These are phyloP conservation scores for Aspergillus flavus DNA, from an alignment of 2,329 filamentous ascomycete genomes.

Conservation along the genomic window DNA sequence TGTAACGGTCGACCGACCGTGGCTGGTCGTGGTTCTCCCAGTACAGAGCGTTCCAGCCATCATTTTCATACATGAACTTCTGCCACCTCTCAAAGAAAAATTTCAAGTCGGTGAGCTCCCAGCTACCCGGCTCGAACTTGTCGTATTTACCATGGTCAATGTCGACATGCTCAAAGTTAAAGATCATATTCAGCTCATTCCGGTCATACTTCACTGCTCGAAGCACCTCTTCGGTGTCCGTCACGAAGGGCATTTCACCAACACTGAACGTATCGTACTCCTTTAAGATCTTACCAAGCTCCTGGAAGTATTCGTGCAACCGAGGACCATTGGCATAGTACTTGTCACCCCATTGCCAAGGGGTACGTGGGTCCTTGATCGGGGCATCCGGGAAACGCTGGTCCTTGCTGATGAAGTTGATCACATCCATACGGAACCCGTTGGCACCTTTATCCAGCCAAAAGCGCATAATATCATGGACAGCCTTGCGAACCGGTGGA, in stretches of 20 bases:
- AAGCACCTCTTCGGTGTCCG: slow-evolving; percentile 53
- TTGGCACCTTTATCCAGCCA: slow-evolving; percentile 76
- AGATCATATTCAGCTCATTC: slow-evolving; percentile 70
- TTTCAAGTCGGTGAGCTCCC: slow-evolving; percentile 57
- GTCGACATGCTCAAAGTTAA: slow-evolving; percentile 71
- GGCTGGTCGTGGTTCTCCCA: slow-evolving; percentile 69
- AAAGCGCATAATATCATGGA: slow-evolving; percentile 74
- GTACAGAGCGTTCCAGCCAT: slow-evolving; percentile 67
- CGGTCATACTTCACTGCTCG: slow-evolving; percentile 58
- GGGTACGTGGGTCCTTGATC: slow-evolving; percentile 27
- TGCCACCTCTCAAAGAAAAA: slow-evolving; percentile 61
- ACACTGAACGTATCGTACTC: slow-evolving; percentile 63
- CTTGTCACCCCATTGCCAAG: slow-evolving; percentile 39
- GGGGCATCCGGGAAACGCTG: slow-evolving; percentile 54
- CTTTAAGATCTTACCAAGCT: slow-evolving; percentile 55
- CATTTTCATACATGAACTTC: slow-evolving; percentile 58
- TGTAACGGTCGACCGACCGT: slow-evolving; percentile 61
- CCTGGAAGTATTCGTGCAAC: slow-evolving; percentile 60
- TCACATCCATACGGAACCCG: slow-evolving; percentile 74
- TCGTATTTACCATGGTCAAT: slow-evolving; percentile 56
- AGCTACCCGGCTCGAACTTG: slow-evolving; percentile 52
- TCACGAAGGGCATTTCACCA: slow-evolving; percentile 61
- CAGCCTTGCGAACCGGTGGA: slow-evolving; percentile 65
- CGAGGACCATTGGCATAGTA: slow-evolving; percentile 61
- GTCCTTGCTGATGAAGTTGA: slow-evolving; percentile 72